Conservation (phyloP, 345 rosid genomes). For the Aurinia saxatilis region DNA sequence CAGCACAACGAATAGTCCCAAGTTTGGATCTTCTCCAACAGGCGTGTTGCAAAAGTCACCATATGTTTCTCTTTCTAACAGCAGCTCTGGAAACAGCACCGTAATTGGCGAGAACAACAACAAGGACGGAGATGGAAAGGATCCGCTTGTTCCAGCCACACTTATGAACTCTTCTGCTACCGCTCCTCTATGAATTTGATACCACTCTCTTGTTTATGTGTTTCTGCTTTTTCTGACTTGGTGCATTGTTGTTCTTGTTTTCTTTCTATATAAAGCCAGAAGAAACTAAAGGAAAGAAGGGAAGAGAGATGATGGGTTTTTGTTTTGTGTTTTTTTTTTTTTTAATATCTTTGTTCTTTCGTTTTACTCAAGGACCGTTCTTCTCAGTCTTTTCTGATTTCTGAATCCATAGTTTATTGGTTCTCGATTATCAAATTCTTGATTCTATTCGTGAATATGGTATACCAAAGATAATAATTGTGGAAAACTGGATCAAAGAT, state of each 20-base stretch:
- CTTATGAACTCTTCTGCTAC: conserved; percentile 19
- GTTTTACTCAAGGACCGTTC: background rate
- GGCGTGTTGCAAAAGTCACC: conserved; percentile 76
- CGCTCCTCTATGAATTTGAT: conserved; percentile 8
- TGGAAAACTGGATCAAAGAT: too few species aligned
- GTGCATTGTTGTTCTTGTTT: conserved; percentile 14
- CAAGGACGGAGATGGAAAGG: conserved; percentile 32
- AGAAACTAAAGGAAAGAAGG: conserved; percentile 21
- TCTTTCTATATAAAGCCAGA: conserved; percentile 22
- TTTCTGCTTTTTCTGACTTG: background rate
- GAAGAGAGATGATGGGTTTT: too few species aligned
- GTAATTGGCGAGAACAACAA: conserved; percentile 24
- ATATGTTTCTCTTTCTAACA: conserved; percentile 66
- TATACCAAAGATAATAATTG: too few species aligned
- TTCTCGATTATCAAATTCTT: conserved; percentile 11
- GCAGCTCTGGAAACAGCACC: conserved; percentile 77
- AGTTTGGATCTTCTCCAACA: conserved; percentile 56
- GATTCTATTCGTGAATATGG: background rate
- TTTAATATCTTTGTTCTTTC: background rate
- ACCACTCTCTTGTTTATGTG: too few species aligned
- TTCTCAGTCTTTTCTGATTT: conserved; percentile 10
- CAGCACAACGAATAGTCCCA: conserved; percentile 39
- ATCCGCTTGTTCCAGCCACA: conserved; percentile 8
- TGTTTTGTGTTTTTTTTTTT: too few species aligned
- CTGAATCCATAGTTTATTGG: conserved; percentile 18